These are phyloP conservation scores for Aureobasidium sp. DNA, from an alignment of 2,329 filamentous ascomycete genomes.

Conservation along the genomic window DNA sequence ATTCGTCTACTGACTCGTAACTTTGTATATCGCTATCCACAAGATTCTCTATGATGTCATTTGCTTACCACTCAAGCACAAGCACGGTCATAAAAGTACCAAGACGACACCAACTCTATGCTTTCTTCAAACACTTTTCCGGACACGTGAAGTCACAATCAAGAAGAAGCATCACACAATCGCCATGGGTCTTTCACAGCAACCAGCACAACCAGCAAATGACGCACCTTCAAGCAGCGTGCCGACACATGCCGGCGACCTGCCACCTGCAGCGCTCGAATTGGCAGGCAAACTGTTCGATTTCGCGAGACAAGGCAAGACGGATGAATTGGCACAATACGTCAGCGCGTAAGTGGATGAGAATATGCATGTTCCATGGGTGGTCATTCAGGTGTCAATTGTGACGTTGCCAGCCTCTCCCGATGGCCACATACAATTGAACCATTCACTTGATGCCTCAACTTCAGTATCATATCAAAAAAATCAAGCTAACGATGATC, in stretches of 20 bases:
- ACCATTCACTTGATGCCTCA: neutral
- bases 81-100: neutral
- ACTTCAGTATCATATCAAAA: neutral
- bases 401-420: neutral
- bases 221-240: neutral
- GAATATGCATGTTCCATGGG: neutral
- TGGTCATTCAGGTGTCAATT: too few relatives aligned
- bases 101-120: neutral
- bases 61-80: neutral
- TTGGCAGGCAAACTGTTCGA: conserved; percentile 61
- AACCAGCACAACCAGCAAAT: conserved; percentile 5
- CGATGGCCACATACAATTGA: neutral
- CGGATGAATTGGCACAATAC: conserved; percentile 52
- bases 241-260: conserved; percentile 17
- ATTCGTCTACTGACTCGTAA: neutral
- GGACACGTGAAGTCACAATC: neutral
- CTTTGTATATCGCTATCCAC: neutral
- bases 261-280: conserved; percentile 57
- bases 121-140: neutral
- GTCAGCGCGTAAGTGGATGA: conserved; percentile 37
- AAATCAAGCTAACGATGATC: neutral
- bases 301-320: conserved; percentile 52
- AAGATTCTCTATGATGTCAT: conserved; percentile 6
- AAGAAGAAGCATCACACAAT: neutral
- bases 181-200: conserved; percentile 12